Evolutionary conservation across 1,284 basidiomycete species (phyloP), one percentile per base, ranked within the genome.

Genomic region (Ganoderma multipileum): DNA sequence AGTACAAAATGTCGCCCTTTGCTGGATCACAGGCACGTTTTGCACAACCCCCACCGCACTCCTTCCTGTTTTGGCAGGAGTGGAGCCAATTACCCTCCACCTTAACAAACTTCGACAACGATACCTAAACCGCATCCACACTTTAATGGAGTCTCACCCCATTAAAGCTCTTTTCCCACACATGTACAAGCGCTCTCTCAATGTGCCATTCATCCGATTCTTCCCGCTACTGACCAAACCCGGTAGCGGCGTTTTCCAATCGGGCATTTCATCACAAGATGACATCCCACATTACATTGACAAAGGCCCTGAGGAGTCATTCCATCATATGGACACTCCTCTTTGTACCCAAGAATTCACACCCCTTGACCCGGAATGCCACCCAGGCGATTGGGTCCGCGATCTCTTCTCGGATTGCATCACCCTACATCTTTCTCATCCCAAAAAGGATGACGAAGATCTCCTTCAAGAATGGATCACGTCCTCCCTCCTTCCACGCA

Each of bases 11-110:
- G n/a, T 38, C 0, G 70, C 69, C 1, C 60, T 67, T 3, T 60
- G 67, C 2, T 74, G 72, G 73, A 73, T 74, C 30, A 68, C 67
- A 1, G 71, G 73, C 11, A 61, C 59, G 0, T 74, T 74, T 65
- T 57, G 65, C 1, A 74, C 70, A 2, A 69, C 70, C 0, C 73
- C 73, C 2, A 54, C 64, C 0, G 70, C 68, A 5, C 58, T 30
- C 5, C 33, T 58, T 0, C 57, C 23, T 1, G 33, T 30, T 5
- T 18, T 38, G 6, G 12, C 57, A 3, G 33, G 16, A 7, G 16
- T 58, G 2, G 5, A n/a, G 11, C 57, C 57, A 4, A 16, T 58
- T 2, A 9, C 8, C 7, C 3, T 9, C 3, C 6, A 54, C 26
- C 1, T 26, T 0, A 3, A 26, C 1, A 58, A 58, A 12, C 16